Base-by-base conservation (phyloP, 1,284 basidiomycete species). In the Trichosporon faecale region DNA sequence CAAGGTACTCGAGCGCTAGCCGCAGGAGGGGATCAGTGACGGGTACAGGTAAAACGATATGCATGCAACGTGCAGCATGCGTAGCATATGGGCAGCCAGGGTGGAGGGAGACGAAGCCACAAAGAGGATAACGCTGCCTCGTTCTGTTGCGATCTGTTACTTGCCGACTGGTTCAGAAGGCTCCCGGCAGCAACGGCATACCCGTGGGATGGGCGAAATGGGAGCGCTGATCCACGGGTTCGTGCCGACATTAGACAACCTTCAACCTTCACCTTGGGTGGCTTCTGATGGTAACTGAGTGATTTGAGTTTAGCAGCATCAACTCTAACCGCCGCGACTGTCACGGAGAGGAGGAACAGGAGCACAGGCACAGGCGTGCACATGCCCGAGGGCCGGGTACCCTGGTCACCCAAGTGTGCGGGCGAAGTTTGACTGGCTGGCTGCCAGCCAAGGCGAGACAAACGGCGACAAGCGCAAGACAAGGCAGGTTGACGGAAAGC, bases 231-330 rank as follows among this genome's bases (percentile, higher is more conserved):
- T 52, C 49, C 21, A 52, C 21, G 49, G 49, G 25, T 52, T 9
- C 11, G 18, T 52, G 21, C 21, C 49, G 14, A 37, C 35, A 14
- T 14, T 12, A 37, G 35, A 9, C 35, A 52, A 52, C 49, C 49
- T 52, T 52, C 49, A 52, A 52, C 49, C 49, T 52, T 52, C 49
- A 25, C 23, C 49, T 52, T 52, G 49, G 49, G 49, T 52, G 23
- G 21, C 23, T 52, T 52, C 21, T 52, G 49, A 52, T 52, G 49
- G 49, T 52, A 52, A 52, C 49, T 52, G 49, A 25, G 49, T 23
- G 49, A 12, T 52, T 52, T 52, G 49, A 25, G 49, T 52, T 52
- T 52, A 18, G 49, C 49, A 52, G 49, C 23, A 23, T 11, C n/a
- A 52, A 52, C 49, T 52, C 49, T 52, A 52, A 25, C 49, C 23